Evolutionary conservation across 768 basidiomycete genomes (phyloP).

Genomic region (Goffeauzyma gilvescens): DNA sequence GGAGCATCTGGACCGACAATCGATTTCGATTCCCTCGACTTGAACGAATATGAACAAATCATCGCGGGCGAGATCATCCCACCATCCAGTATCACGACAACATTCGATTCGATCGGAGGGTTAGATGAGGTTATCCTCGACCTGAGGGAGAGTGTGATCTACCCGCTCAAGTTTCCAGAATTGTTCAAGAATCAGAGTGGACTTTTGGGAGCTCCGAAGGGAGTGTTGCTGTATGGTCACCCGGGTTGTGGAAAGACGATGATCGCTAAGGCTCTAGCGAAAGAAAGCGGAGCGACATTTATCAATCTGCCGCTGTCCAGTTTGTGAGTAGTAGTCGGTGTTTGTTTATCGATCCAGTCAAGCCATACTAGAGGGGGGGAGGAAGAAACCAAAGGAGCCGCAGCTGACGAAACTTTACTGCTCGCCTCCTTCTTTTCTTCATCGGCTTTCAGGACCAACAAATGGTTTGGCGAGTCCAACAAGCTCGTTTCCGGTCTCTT

Average conservation of each 20-base stretch:
- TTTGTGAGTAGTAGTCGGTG: conserved; percentile 32
- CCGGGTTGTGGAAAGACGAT: conserved; percentile 99
- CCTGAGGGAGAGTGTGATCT: conserved; percentile 86
- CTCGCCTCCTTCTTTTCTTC: neutral
- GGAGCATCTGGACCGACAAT: conserved; percentile 22
- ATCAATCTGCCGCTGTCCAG: conserved; percentile 66
- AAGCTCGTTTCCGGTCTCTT: conserved; percentile 90
- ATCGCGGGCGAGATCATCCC: conserved; percentile 77
- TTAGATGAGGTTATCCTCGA: conserved; percentile 75
- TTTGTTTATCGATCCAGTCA: neutral
- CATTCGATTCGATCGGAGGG: conserved; percentile 61
- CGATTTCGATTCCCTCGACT: conserved; percentile 36
- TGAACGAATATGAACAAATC: conserved; percentile 84
- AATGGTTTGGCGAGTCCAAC: conserved; percentile 75
- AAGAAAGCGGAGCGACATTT: conserved; percentile 91
- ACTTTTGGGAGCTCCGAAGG: conserved; percentile 79
- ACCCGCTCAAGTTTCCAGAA: conserved; percentile 73
- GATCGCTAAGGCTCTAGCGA: conserved; percentile 95
- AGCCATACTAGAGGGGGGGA: no score
- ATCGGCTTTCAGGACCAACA: conserved; percentile 16
- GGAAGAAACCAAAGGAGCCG: conserved; percentile 42
- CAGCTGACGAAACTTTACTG: neutral
- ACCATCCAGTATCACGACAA: conserved; percentile 24
- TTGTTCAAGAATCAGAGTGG: conserved; percentile 62
- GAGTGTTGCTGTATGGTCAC: conserved; percentile 84